Evolutionary conservation across 2,329 filamentous ascomycete genomes (phyloP), one percentile per base, ranked within the genome.

Genomic region (Colletotrichum navitas): DNA sequence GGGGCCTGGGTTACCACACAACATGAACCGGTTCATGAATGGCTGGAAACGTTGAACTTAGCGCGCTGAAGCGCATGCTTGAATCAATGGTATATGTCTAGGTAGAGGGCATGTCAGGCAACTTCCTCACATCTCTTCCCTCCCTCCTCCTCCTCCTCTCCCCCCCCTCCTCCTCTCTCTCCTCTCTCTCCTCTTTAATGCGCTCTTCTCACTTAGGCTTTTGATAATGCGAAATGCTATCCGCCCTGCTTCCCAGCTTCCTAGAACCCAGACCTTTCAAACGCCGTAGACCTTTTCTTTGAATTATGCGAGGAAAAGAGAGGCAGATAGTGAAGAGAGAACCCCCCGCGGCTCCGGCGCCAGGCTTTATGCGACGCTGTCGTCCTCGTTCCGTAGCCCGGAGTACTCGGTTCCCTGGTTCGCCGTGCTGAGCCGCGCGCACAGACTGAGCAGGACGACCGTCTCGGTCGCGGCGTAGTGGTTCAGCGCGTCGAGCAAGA

Each of bases 391-490:
- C 65, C 87, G 84, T 69, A 90, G 76, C 3, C 89, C 89, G 12
- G 88, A 87, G 76, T 87, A 91, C 78, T 91, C 89, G 0, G 89
- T 91, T 26, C 93, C 93, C 79, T 95, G 93, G 72, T 93, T 94
- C 16, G 93, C 94, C 71, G 92, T 94, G 77, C 92, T 95, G 77
- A 97, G 79, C 72, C 94, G 84, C 16, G 94, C 94, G 79, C 94
- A 97, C 21, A 99, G 85, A 75, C 95, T 95, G 73, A 98, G 84
- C 74, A 99, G 87, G 24, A 97, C 96, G 3, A 98, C 95, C 49
- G 96, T 98, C 84, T 99, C 96, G 0, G 96, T 98, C 0, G 96
- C 96, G 3, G 96, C 96, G 77, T 98, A 97, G 81, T 98, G 97
- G 77, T 99, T 98, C 74, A 99, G 86, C 72, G 94, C 95, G 79